Percentiles rank a stretch among this genome's conserved stretches.
phyloP scores from a whole-genome alignment of 805 yeast species.

The Henningerozyma blattae region DNA sequence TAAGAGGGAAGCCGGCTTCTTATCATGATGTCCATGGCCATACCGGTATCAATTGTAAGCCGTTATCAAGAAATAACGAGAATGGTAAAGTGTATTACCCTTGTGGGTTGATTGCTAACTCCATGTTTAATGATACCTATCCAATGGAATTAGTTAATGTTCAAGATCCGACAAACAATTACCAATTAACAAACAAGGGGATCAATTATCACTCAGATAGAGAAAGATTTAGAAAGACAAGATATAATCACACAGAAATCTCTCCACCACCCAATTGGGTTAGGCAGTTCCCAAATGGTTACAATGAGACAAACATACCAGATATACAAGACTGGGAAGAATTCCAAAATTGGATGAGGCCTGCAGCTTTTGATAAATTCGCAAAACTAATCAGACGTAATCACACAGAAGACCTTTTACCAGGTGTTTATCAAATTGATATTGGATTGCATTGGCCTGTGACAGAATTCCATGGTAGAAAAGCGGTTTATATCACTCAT shows the following conservation, averaged over 20 bases:
- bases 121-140: slow-evolving; percentile 82
- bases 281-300: slow-evolving; percentile 70
- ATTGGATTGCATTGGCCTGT: slow-evolving; percentile 78
- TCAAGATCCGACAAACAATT: slow-evolving; percentile 22
- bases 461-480: slow-evolving; percentile 50
- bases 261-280: slow-evolving; percentile 95
- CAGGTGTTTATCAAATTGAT: slow-evolving; percentile 51
- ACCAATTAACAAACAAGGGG: slow-evolving; percentile 36
- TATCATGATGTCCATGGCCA: slow-evolving; percentile 36
- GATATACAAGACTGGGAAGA: slow-evolving; percentile 67
- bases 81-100: slow-evolving; percentile 69
- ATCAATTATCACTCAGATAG: slow-evolving; percentile 83
- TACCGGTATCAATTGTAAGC: slow-evolving; percentile 47
- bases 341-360: slow-evolving; percentile 95
- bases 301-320: slow-evolving; percentile 71
- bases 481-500: slow-evolving; percentile 55
- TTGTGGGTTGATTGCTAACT: slow-evolving; percentile 91
- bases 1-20: slow-evolving; percentile 62
- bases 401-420: slow-evolving; percentile 37
- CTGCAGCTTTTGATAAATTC: slow-evolving; percentile 63
- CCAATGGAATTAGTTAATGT: slow-evolving; percentile 25
- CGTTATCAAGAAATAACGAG: slow-evolving; percentile 34
- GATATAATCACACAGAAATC: slow-evolving; percentile 53
- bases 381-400: slow-evolving; percentile 56
- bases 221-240: slow-evolving; percentile 58